Base-by-base conservation (phyloP, 139 green algal genomes). In the Chlamydomonas eustigma region DNA sequence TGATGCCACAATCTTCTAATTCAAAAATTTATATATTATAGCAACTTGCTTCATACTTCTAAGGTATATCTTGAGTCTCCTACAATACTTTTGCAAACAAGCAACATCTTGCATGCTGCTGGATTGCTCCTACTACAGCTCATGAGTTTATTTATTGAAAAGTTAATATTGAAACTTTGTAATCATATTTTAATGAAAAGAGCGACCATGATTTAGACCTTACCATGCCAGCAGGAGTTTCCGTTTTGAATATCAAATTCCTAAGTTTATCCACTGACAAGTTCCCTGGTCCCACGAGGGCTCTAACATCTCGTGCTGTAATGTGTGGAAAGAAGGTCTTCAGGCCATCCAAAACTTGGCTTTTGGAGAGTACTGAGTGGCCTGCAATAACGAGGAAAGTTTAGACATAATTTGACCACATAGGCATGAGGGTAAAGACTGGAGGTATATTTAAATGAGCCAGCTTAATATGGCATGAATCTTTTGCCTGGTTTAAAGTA, bases 221-320 rank as follows among this genome's bases (percentile, higher is more conserved):
- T n/a, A n/a, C n/a, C n/a, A n/a, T n/a, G n/a, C n/a, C n/a, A n/a
- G n/a, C n/a, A n/a, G n/a, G n/a, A 6, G 37, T 51, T 3, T 80
- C 67, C 31, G 67, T 37, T 31, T 80, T 24, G 4, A 76, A 64
- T 37, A 80, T 34, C 44, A 80, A 67, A 24, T 76, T 33, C 24
- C 30, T 76, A n/a, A 80, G 76, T 30, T 80, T 80, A 50, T 80
- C 76, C 2, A 71, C 32, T 1, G 44, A 72, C 66, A 80, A 31
- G 76, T 80, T 80, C 64, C 76, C 76, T 35, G 66, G 12, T 1
- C 76, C 76, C 30, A 80, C 76, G 25, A 80, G 76, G 8, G 44
- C 50, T 1, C 34, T 39, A 2, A 80, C 67, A 5, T 80, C 76
- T 50, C 39, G 25, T n/a, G 76, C 76, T 1, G 50, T 52, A 3